These are phyloP conservation scores for Fusarium domesticum DNA, from an alignment of 2,329 filamentous ascomycete genomes.

Conservation along the genomic window DNA sequence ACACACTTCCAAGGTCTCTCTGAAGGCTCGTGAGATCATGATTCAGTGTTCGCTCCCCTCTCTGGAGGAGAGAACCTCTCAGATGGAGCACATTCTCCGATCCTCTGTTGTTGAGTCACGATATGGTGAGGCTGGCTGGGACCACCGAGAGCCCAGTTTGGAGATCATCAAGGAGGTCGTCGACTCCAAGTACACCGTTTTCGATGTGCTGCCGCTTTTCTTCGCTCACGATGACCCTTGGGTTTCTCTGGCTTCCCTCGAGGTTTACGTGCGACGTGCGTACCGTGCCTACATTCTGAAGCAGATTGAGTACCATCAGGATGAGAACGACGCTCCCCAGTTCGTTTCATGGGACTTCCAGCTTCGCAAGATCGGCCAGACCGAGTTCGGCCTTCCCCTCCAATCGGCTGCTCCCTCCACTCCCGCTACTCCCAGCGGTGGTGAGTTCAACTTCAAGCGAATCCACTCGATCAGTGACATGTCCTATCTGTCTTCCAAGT, in stretches of 20 bases:
- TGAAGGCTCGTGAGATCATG: conserved; percentile 95
- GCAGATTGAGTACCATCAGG: conserved; percentile 83
- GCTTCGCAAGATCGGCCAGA: conserved; percentile 86
- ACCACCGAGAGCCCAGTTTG: conserved; percentile 87
- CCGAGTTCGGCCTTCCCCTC: conserved; percentile 80
- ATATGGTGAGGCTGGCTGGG: conserved; percentile 95
- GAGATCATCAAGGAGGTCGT: conserved; percentile 96
- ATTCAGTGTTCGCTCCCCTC: conserved; percentile 97
- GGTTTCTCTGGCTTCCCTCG: conserved; percentile 89
- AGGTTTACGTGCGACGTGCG: conserved; percentile 93
- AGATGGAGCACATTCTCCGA: conserved; percentile 98
- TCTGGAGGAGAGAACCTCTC: conserved; percentile 85
- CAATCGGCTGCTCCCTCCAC: conserved; percentile 79
- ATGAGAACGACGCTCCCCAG: conserved; percentile 63
- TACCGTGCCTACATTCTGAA: conserved; percentile 95
- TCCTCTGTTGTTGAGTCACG: conserved; percentile 95
- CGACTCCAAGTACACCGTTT: conserved; percentile 97
- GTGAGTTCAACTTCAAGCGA: conserved; percentile 66
- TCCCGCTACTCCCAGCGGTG: conserved; percentile 68
- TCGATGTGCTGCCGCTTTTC: conserved; percentile 92
- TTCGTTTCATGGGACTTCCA: conserved; percentile 96
- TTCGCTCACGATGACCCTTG: conserved; percentile 92
- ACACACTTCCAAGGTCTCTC: conserved; percentile 85
- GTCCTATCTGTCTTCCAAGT: conserved; percentile 76
- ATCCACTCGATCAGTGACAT: conserved; percentile 96